phyloP scores from a whole-genome alignment of 1,284 basidiomycete genomes.

The Nidula niveotomentosa region DNA sequence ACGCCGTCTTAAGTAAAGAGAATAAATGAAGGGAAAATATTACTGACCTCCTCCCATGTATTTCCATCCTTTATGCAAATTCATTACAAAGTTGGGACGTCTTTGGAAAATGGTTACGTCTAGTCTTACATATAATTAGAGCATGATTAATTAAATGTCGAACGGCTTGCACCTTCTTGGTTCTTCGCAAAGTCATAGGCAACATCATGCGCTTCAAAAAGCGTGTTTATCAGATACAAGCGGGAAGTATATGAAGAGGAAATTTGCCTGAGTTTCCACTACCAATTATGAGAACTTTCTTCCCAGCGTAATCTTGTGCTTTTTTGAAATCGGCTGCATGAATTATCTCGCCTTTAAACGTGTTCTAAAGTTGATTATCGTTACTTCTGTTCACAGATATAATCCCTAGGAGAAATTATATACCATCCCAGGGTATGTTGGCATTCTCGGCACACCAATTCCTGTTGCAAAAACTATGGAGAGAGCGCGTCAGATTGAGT shows the following conservation, averaged over 20 bases:
- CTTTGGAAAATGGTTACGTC: constrained; percentile 43
- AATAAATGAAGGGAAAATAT: neutral
- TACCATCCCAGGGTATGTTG: constrained; percentile 23
- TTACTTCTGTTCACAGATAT: neutral
- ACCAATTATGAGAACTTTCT: constrained; percentile 62
- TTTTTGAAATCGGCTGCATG: constrained; percentile 54
- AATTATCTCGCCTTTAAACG: constrained; percentile 52
- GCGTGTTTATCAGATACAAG: neutral
- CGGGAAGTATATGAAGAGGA: neutral
- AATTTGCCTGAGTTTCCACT: constrained; percentile 53
- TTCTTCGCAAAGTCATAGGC: neutral
- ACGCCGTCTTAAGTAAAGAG: neutral
- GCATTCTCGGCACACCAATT: constrained; percentile 11
- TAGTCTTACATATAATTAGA: constrained; percentile 5
- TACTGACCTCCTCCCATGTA: constrained; percentile 16
- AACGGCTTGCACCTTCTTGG: too few relatives aligned
- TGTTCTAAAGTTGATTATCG: constrained; percentile 28
- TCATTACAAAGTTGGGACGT: constrained; percentile 38
- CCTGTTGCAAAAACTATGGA: constrained; percentile 54
- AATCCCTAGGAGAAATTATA: neutral
- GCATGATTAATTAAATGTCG: too few relatives aligned
- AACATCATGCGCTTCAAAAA: neutral
- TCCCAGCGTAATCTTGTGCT: constrained; percentile 48
- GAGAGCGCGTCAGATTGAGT: too few relatives aligned
- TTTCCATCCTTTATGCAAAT: constrained; percentile 25